Evolutionary conservation across 1,139 yeast species (phyloP).

Genomic region (Arxiozyma slooffiae): DNA sequence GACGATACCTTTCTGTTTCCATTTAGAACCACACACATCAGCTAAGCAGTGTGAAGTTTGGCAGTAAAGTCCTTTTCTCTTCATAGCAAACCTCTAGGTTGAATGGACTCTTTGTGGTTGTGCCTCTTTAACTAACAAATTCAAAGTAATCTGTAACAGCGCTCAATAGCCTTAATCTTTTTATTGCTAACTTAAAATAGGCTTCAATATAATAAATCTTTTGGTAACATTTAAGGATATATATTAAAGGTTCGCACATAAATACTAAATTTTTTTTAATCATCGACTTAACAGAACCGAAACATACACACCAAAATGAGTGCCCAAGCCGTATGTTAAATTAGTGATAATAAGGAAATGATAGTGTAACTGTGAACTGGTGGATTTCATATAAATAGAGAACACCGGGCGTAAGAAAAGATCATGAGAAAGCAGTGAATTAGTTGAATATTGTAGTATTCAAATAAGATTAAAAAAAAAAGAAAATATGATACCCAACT

Average conservation of each 20-base stretch:
- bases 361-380: neutral
- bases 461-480: too few relatives aligned
- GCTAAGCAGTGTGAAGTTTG: neutral
- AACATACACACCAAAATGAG: conserved; percentile 26
- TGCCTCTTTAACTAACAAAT: neutral
- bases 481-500: too few relatives aligned
- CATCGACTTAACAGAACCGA: conserved; percentile 2
- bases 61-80: neutral
- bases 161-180: neutral
- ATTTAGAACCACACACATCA: neutral
- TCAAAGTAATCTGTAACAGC: neutral
- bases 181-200: neutral
- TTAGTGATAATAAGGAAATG: too few relatives aligned
- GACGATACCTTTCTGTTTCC: neutral
- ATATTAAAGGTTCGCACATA: neutral
- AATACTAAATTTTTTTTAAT: neutral
- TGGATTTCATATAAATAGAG: neutral
- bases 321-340: conserved; percentile 29
- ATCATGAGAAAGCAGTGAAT: neutral
- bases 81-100: neutral
- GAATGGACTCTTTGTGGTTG: neutral
- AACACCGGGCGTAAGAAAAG: too few relatives aligned
- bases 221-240: neutral
- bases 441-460: too few relatives aligned
- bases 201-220: neutral